phyloP scores from a whole-genome alignment of 768 basidiomycete genomes.

The Leccinum uliginosum region DNA sequence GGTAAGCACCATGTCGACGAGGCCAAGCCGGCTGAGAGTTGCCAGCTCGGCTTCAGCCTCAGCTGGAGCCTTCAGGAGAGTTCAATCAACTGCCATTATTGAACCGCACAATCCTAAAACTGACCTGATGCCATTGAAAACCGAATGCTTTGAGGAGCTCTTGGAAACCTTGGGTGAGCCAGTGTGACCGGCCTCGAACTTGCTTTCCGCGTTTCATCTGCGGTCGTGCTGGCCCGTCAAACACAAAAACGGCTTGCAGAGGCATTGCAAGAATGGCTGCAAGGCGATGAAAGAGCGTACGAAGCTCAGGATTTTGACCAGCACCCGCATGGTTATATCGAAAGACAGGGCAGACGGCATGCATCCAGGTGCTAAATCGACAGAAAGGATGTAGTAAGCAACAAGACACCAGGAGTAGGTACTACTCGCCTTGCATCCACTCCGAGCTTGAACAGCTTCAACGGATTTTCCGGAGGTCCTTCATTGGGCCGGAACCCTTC shows the following conservation, averaged over 20 bases:
- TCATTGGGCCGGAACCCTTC: not conserved
- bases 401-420: no score
- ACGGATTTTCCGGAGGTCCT: not conserved
- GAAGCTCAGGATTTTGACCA: not conserved
- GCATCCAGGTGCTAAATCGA: not conserved
- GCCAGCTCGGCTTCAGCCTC: slow-evolving; percentile 1
- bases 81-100: not conserved
- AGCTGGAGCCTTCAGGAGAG: not conserved
- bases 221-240: not conserved
- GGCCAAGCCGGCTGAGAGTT: not conserved
- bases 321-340: not conserved
- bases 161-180: not conserved
- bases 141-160: not conserved
- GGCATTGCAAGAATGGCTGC: not conserved
- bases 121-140: not conserved
- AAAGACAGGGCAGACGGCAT: not conserved
- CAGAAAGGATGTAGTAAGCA: no score
- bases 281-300: not conserved
- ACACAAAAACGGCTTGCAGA: not conserved
- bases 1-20: not conserved
- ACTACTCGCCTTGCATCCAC: not conserved
- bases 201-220: not conserved
- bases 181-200: not conserved
- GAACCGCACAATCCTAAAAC: not conserved
- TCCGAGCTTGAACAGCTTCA: not conserved